phyloP scores from a whole-genome alignment of 1,284 basidiomycete genomes.

The Amylostereum chailletii region DNA sequence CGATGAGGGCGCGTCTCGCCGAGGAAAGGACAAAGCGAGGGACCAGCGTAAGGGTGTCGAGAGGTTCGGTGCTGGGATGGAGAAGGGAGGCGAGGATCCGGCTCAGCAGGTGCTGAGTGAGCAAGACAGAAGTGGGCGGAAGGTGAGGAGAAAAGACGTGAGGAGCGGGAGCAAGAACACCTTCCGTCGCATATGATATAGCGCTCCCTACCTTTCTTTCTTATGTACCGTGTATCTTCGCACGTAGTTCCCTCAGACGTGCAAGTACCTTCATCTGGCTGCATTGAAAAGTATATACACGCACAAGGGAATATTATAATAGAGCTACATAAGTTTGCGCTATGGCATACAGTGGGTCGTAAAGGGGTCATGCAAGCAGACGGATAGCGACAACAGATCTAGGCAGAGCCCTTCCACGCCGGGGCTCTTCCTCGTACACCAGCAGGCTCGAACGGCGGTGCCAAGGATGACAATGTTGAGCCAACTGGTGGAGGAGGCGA shows the following conservation, averaged over 20 bases:
- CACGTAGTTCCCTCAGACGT: neutral
- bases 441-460: slow-evolving; percentile 24
- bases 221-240: neutral
- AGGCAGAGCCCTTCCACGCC: no score
- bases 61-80: slow-evolving; percentile 78
- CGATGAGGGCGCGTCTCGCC: slow-evolving; percentile 16
- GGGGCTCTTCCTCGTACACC: slow-evolving; percentile 6
- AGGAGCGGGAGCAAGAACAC: slow-evolving; percentile 84
- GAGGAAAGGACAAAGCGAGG: slow-evolving; percentile 26
- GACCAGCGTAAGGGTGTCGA: slow-evolving; percentile 58
- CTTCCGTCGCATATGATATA: slow-evolving; percentile 39
- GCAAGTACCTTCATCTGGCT: neutral
- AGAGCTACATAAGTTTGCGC: no score
- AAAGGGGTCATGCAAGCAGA: no score
- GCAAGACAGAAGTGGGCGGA: slow-evolving; percentile 59
- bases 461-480: slow-evolving; percentile 19
- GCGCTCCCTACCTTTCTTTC: no score
- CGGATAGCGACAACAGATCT: no score
- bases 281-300: no score
- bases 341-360: no score
- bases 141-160: slow-evolving; percentile 60
- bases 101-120: slow-evolving; percentile 39
- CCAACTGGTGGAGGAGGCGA: no score
- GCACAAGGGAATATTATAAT: no score
- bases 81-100: slow-evolving; percentile 55